A percentile compares a stretch with the other conserved stretches of the same genome.
Conservation (phyloP, 2,329 filamentous ascomycete species). For the Neodidymelliopsis sp. region DNA sequence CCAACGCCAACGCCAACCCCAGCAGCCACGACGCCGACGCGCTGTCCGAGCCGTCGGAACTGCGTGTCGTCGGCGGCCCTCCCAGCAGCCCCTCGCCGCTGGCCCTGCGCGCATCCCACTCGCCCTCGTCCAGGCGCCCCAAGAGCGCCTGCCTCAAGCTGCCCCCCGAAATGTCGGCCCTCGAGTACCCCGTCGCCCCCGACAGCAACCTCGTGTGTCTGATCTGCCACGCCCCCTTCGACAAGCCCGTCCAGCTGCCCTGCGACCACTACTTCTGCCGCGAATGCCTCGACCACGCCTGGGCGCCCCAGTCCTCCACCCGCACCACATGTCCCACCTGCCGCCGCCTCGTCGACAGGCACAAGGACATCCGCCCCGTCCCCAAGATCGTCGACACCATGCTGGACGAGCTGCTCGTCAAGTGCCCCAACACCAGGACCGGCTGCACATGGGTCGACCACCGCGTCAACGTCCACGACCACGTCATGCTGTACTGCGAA, state of each 20-base stretch:
- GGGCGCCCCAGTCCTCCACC: constrained; percentile 39
- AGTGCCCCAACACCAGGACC: constrained; percentile 62
- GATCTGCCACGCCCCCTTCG: constrained; percentile 69
- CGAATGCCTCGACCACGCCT: constrained; percentile 60
- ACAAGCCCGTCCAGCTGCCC: constrained; percentile 63
- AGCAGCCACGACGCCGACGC: constrained; percentile 22
- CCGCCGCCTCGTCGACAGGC: constrained; percentile 54
- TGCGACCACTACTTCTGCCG: constrained; percentile 72
- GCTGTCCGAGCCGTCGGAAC: constrained; percentile 28
- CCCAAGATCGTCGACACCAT: constrained; percentile 67
- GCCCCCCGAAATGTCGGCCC: constrained; percentile 61
- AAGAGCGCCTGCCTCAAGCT: constrained; percentile 43
- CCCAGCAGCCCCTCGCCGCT: constrained; percentile 49
- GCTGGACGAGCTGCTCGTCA: constrained; percentile 67
- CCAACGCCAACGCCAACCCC: no score
- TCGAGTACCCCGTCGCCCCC: constrained; percentile 65
- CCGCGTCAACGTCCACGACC: constrained; percentile 64
- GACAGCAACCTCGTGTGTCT: constrained; percentile 69
- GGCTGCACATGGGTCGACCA: constrained; percentile 64
- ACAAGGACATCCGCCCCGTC: constrained; percentile 47
- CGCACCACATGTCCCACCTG: constrained; percentile 64
- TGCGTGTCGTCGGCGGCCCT: constrained; percentile 49
- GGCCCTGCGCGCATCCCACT: constrained; percentile 49
- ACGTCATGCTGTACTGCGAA: constrained; percentile 67
- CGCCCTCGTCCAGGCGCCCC: constrained; percentile 47